Base-by-base conservation (phyloP, 345 rosid species). In the Gossypium australe region DNA sequence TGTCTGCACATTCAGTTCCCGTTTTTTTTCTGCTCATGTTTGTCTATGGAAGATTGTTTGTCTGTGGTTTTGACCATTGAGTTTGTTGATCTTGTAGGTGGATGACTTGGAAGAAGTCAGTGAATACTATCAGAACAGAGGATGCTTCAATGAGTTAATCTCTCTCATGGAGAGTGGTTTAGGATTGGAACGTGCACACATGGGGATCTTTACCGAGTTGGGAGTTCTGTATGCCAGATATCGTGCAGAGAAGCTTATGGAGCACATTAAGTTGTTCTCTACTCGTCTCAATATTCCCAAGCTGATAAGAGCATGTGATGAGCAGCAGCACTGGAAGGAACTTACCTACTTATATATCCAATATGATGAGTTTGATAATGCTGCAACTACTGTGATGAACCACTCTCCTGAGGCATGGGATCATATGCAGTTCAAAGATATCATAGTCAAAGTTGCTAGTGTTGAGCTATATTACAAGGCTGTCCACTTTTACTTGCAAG, bases 371-470 rank as follows among this genome's bases (percentile, higher is more conserved):
- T 95, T 91, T 79, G 99, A 95, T 74, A 95, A 95, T 87, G 99
- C 99, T 58, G 99, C 99, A 7, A 91, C 97, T 56, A 95, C 99
- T 52, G 89, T 95, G 69, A 95, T 95, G 99, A 93, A 95, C 77
- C 99, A 95, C 87, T 95, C 99, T 52, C 99, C 99, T 1, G 98
- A 91, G 85, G 99, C 99, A n/a, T 95, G 99, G 99, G 99, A 95
- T 72, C 99, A 95, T 92, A 89, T 95, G 98, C 99, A 90, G 79
- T 95, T 93, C 81, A 95, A 93, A 79, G 99, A 95, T 79, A 91
- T 93, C 44, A 86, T 86, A 0, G 97, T 89, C 65, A 95, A 95
- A 88, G 97, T 93, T 82, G 98, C 97, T 7, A 95, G 86, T 77
- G 99, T 95, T 57, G 99, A 95, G 74, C 80, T 95, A 49, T 95